Base-by-base conservation (phyloP, 306 rosid genomes). In the Alnus rubra region DNA sequence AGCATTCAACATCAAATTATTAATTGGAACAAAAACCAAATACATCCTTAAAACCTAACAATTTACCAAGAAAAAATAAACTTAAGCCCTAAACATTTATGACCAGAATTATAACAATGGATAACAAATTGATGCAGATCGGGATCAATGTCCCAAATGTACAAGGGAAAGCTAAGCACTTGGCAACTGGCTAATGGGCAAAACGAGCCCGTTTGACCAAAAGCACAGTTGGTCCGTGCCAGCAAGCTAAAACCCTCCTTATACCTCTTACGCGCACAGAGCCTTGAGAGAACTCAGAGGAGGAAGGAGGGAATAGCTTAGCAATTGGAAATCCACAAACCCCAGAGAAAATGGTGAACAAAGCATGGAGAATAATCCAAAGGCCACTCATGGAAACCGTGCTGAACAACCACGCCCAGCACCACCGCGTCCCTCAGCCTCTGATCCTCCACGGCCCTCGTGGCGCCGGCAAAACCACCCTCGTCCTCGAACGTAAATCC, bases 401-500 rank as follows among this genome's bases (percentile, higher is more conserved):
- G 54, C 88, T 95, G 3, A 92, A 95, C 92, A 92, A 91, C 84
- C 98, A 95, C 82, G 93, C 86, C 1, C 93, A 90, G 54, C 98
- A 91, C 84, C 98, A 91, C 83, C 97, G 97, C 0, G 98, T 95
- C 15, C 98, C 73, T 56, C 92, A 92, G 73, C 94, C 92, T 30
- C 88, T 95, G 69, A 56, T 95, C 79, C 94, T 95, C 42, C 98
- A 95, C 78, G 99, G 99, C 28, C 99, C 98, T 69, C 79, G 97
- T 78, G 98, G 98, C 86, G 94, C 84, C 51, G 99, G 99, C 6
- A 93, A 95, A 87, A 95, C 98, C 76, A 87, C 99, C 37, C 93
- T 95, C 89, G 84, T 95, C 30, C 93, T 89, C 75, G 87, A 93
- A 73, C 97, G 99, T 94, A 85, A 65, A 28, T 49, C 19, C 33